Conservation (phyloP, 2,329 filamentous ascomycete species). For the Penicillium brevicompactum region DNA sequence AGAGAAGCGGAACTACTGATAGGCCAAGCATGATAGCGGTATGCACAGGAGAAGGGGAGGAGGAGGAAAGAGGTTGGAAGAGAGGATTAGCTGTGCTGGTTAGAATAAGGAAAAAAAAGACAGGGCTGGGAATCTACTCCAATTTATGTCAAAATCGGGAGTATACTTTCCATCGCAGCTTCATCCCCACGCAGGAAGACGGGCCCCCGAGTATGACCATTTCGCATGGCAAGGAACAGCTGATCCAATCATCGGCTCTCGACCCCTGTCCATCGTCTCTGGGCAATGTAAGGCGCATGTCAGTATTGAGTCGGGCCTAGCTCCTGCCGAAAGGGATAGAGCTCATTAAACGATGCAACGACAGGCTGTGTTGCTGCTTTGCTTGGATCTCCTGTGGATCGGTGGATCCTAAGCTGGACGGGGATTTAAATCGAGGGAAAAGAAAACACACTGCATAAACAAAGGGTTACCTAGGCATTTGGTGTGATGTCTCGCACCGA, state of each 20-base stretch:
- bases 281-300: slow-evolving; percentile 29
- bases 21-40: slow-evolving; percentile 21
- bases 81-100: neutral
- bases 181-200: neutral
- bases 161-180: neutral
- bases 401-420: slow-evolving; percentile 4
- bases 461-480: slow-evolving; percentile 6
- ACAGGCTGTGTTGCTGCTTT: neutral
- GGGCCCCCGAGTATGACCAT: slow-evolving; percentile 2
- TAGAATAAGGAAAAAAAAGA: neutral
- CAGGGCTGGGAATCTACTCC: neutral
- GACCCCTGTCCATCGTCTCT: slow-evolving; percentile 15
- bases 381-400: slow-evolving; percentile 12
- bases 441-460: slow-evolving; percentile 7
- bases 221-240: slow-evolving; percentile 1
- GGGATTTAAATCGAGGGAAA: neutral
- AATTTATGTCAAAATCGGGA: slow-evolving; percentile 9
- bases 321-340: slow-evolving; percentile 9
- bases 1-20: slow-evolving; percentile 20
- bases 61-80: neutral
- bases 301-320: slow-evolving; percentile 19
- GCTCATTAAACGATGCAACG: neutral
- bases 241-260: slow-evolving; percentile 19
- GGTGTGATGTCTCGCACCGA: slow-evolving; percentile 25
- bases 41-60: neutral